Base-by-base conservation (phyloP, 495 filamentous ascomycete genomes). In the Penicillium mononematosum region DNA sequence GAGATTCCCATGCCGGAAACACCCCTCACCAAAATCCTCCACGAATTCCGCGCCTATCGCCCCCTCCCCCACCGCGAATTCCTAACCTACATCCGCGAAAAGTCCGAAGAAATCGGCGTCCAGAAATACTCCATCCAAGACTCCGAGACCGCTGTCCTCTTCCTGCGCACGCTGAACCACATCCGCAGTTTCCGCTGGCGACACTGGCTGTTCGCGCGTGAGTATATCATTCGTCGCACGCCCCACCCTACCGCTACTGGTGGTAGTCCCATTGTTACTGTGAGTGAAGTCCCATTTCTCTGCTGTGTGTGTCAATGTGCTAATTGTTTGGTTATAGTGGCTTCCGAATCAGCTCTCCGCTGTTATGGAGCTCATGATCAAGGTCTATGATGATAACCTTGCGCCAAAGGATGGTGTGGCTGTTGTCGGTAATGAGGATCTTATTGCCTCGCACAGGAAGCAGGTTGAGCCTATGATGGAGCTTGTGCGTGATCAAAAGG, bases 141-240 rank as follows among this genome's bases (percentile, higher is more conserved):
- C 50, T 75, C 70, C 45, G 72, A 73, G 50, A 77, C 73, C 8
- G 76, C 74, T 3, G 72, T 86, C 6, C 76, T 91, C 3, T 94
- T 92, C 72, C 78, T 96, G 5, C 77, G 80, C 61, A 78, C 84
- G 0, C 70, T 96, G 20, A 85, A 96, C 68, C 87, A 96, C 69
- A 88, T 96, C 11, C 85, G 92, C 50, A 90, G 92, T 63, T 96
- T 96, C 75, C 77, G 92, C 56, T 96, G 92, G 92, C 80, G 92
- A 4, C 92, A 96, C 65, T 96, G 92, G 92, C 85, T 91, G 58
- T 96, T 96, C 63, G 91, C 91, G n/a, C 77, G 90, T 20, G 92
- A 96, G 78, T 96, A 96, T 61, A 96, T 96, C 57, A 81, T 96
- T 53, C 90, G 89, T 65, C 81, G 85, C 55, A 94, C 89, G 0